phyloP scores from a whole-genome alignment of 441 rosid species.

The Dalechampia spathulata region DNA sequence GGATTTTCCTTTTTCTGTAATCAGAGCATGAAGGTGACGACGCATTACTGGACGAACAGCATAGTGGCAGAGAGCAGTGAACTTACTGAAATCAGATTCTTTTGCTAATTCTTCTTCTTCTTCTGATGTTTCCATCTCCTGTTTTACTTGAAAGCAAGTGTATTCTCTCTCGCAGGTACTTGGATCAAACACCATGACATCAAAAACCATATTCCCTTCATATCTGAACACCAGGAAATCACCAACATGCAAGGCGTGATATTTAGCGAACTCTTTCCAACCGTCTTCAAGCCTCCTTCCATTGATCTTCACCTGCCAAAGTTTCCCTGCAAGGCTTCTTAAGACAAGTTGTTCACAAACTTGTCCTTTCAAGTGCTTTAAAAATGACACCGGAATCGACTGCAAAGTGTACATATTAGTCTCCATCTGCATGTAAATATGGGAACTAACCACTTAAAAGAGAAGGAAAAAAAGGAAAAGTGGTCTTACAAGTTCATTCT shows the following conservation, averaged over 20 bases:
- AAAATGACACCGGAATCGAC: conserved; percentile 18
- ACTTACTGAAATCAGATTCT: neutral
- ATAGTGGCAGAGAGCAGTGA: no score
- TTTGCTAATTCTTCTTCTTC: neutral
- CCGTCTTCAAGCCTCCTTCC: conserved; percentile 14
- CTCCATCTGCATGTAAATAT: neutral
- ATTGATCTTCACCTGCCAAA: conserved; percentile 13
- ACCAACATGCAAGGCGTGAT: conserved; percentile 21
- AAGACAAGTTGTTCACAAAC: neutral
- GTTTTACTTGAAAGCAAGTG: neutral
- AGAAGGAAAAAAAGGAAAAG: no score
- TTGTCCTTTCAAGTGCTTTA: conserved; percentile 7
- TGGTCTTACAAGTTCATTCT: conserved; percentile 11
- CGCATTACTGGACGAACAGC: no score
- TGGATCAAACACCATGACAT: conserved; percentile 15
- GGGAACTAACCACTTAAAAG: no score
- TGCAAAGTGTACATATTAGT: conserved; percentile 1
- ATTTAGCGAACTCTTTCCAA: conserved; percentile 15
- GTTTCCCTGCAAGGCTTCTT: conserved; percentile 11
- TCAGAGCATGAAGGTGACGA: no score
- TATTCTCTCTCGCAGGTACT: conserved; percentile 14
- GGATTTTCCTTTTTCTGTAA: no score
- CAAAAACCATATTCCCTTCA: conserved; percentile 12
- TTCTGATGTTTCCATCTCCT: neutral
- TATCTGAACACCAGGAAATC: conserved; percentile 19